Evolutionary conservation across 2,329 filamentous ascomycete genomes (phyloP).

Genomic region (Claviceps fusiformis): DNA sequence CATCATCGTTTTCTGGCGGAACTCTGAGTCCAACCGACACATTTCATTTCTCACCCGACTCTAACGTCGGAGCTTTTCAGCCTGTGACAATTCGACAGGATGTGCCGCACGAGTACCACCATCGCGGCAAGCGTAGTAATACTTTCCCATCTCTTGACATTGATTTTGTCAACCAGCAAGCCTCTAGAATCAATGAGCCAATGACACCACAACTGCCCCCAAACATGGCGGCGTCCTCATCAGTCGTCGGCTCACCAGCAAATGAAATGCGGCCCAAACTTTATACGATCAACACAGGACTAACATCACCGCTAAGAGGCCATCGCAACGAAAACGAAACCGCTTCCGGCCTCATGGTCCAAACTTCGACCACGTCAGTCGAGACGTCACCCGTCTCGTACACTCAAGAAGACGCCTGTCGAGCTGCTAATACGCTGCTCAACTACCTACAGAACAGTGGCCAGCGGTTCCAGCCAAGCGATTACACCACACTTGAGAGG

Average conservation of each 20-base stretch:
- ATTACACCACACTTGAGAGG: slow-evolving; percentile 65
- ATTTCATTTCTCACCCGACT: slow-evolving; percentile 63
- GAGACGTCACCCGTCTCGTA: slow-evolving; percentile 51
- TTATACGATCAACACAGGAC: slow-evolving; percentile 30
- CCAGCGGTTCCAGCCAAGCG: slow-evolving; percentile 55
- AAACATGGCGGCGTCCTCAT: slow-evolving; percentile 34
- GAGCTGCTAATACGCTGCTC: slow-evolving; percentile 69
- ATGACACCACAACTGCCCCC: slow-evolving; percentile 37
- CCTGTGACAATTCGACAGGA: slow-evolving; percentile 21
- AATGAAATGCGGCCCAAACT: slow-evolving; percentile 29
- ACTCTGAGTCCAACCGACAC: slow-evolving; percentile 63
- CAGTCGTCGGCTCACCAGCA: slow-evolving; percentile 37
- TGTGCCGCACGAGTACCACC: slow-evolving; percentile 44
- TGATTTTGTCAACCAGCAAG: slow-evolving; percentile 36
- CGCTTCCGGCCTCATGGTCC: slow-evolving; percentile 20
- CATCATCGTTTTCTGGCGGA: slow-evolving; percentile 56
- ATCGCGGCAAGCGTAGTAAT: slow-evolving; percentile 61
- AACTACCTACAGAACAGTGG: slow-evolving; percentile 62
- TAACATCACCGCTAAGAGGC: slow-evolving; percentile 24
- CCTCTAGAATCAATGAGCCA: slow-evolving; percentile 21
- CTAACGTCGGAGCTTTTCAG: slow-evolving; percentile 51
- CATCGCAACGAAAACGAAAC: slow-evolving; percentile 22
- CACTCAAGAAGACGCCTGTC: slow-evolving; percentile 73
- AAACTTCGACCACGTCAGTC: slow-evolving; percentile 19
- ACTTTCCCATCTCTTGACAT: slow-evolving; percentile 66